Conservation (phyloP, 192 early-diverging fungal species). For the Piromyces finnis region DNA sequence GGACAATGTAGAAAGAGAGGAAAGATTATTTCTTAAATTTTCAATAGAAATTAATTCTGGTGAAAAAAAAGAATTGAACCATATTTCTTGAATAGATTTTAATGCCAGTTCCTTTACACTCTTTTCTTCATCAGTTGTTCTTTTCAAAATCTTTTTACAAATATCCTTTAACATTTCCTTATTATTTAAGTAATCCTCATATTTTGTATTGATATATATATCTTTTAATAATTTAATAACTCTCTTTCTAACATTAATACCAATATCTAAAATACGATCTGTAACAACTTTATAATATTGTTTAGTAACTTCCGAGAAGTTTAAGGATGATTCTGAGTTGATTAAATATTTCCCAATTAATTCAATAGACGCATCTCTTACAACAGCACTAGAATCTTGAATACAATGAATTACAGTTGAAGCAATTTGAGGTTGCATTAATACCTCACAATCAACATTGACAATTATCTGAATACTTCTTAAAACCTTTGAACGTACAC, state of each 20-base stretch:
- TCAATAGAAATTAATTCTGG: background rate
- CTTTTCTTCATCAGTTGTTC: conserved; percentile 19
- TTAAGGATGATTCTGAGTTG: background rate
- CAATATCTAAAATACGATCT: conserved; percentile 68
- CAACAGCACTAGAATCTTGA: conserved; percentile 62
- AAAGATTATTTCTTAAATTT: background rate
- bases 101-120: conserved; percentile 44
- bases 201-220: conserved; percentile 34
- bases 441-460: background rate
- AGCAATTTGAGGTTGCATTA: background rate
- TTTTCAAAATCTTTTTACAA: conserved; percentile 7
- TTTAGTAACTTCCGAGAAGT: conserved; percentile 29
- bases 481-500: background rate
- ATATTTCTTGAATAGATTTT: conserved; percentile 51
- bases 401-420: conserved; percentile 18
- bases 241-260: conserved; percentile 71
- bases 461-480: background rate
- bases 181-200: background rate
- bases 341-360: conserved; percentile 53
- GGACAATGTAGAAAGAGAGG: background rate
- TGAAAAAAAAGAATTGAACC: conserved; percentile 34
- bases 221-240: conserved; percentile 61
- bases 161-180: conserved; percentile 9
- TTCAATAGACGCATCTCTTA: conserved; percentile 83
- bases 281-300: conserved; percentile 69